Evolutionary conservation across 306 rosid genomes (phyloP), one percentile per base, ranked within the genome.

Genomic region (Quercus dentata): DNA sequence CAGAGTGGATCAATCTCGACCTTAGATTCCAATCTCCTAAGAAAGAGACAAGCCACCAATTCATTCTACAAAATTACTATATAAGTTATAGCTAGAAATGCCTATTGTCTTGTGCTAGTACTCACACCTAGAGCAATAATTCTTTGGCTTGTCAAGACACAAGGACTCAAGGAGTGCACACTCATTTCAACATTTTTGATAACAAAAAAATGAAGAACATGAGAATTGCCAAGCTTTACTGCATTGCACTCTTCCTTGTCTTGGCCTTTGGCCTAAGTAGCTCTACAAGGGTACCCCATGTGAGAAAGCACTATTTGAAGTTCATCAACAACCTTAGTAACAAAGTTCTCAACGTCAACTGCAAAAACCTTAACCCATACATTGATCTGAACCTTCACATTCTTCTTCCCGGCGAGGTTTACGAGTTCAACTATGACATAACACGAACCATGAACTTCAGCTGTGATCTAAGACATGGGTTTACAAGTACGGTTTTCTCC

Each of bases 301-400:
- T 3, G 52, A 33, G 27, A 31, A 67, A 19, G 72, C 52, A n/a
- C 52, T 19, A 67, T 4, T 23, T 67, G 51, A 67, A 67, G 72
- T 67, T 67, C 72, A 18, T 67, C 72, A 67, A 67, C 72, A 35
- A 67, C 13, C 72, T 67, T 9, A n/a, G 35, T 28, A 67, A 67
- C 72, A 67, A 67, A 67, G 72, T 67, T 6, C 72, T 67, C 19
- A 67, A 67, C 51, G 72, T 67, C 17, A 67, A 67, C 17, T 67
- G 72, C 72, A 67, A 67, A 33, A 67, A 67, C 52, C 28, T 1
- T 21, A 67, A 33, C 23, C 72, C 72, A 10, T 67, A 67, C 72
- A 19, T 67, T 10, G 72, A 67, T 67, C 72, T 67, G 14, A 35
- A 9, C 72, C 72, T 67, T 67, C 52, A 67, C 3, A 67, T 67